Evolutionary conservation across 768 basidiomycete genomes (phyloP).

Genomic region (Suillus tomentosus): DNA sequence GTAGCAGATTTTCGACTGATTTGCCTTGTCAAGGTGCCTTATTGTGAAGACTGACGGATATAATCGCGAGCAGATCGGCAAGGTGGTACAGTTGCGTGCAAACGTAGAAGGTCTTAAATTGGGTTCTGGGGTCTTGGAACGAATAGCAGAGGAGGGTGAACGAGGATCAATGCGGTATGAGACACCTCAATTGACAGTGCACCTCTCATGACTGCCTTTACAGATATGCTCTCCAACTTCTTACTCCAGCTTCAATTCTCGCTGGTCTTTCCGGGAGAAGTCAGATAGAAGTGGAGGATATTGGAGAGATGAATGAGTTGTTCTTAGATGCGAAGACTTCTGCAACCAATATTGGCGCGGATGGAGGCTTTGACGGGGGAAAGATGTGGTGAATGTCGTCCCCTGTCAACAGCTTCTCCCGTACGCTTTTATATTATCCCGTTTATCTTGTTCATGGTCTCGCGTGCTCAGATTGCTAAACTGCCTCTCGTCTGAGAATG

Average conservation of each 20-base stretch:
- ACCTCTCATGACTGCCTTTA: conserved; percentile 10
- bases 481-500: background rate
- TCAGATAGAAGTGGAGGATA: conserved; percentile 86
- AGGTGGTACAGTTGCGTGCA: conserved; percentile 84
- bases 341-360: conserved; percentile 53
- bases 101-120: conserved; percentile 84
- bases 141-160: conserved; percentile 80
- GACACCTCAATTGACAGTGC: conserved; percentile 12
- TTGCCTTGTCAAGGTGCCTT: conserved; percentile 61
- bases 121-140: conserved; percentile 74
- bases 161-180: conserved; percentile 76
- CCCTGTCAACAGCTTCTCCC: conserved; percentile 4
- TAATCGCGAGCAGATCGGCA: conserved; percentile 78
- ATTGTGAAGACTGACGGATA: conserved; percentile 93
- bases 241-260: conserved; percentile 90
- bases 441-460: conserved; percentile 1
- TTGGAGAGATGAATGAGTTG: conserved; percentile 90
- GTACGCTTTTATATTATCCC: conserved; percentile 3
- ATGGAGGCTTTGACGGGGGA: conserved; percentile 37
- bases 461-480: conserved; percentile 5
- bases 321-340: conserved; percentile 93
- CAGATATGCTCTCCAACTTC: conserved; percentile 88
- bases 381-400: conserved; percentile 25
- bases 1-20: background rate
- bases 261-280: conserved; percentile 73